These are phyloP conservation scores for Taphrina populina DNA, from an alignment of 1,139 yeast species.

Conservation along the genomic window DNA sequence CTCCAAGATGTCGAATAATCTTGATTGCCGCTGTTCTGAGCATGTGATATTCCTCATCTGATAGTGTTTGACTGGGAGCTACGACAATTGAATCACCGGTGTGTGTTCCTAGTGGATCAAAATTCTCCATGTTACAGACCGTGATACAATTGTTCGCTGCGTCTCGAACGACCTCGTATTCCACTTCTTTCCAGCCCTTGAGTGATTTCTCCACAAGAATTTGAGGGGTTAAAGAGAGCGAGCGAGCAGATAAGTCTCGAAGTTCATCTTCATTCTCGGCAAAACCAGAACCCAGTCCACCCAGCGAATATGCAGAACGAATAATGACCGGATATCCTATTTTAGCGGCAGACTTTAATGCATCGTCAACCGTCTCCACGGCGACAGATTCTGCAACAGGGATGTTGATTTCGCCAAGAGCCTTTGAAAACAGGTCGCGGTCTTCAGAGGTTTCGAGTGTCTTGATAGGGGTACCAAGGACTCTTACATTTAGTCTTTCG, in stretches of 20 bases:
- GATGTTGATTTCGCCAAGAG: slow-evolving; percentile 71
- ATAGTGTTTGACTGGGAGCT: slow-evolving; percentile 95
- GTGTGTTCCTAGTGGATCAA: slow-evolving; percentile 96
- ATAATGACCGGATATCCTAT: slow-evolving; percentile 97
- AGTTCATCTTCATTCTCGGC: slow-evolving; percentile 81
- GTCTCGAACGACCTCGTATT: slow-evolving; percentile 97
- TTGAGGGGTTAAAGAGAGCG: slow-evolving; percentile 88
- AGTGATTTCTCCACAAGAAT: slow-evolving; percentile 92
- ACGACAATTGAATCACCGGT: slow-evolving; percentile 99
- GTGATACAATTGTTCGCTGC: slow-evolving; percentile 95
- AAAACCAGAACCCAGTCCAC: slow-evolving; percentile 98
- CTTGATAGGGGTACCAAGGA: slow-evolving; percentile 92
- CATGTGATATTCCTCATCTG: slow-evolving; percentile 98
- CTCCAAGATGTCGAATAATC: slow-evolving; percentile 95
- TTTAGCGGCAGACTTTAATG: slow-evolving; percentile 76
- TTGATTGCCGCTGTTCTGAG: slow-evolving; percentile 95
- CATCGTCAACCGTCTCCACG: slow-evolving; percentile 89
- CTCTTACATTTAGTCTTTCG: slow-evolving; percentile 86
- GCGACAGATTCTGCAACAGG: slow-evolving; percentile 97
- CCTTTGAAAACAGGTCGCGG: slow-evolving; percentile 92
- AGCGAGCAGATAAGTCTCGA: slow-evolving; percentile 81
- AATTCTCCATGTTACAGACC: slow-evolving; percentile 98
- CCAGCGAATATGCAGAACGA: slow-evolving; percentile 94
- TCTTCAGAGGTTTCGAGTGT: slow-evolving; percentile 96
- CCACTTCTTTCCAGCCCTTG: slow-evolving; percentile 99